Conservation (phyloP, 2,329 filamentous ascomycete species). For the Drechmeria coniospora region DNA sequence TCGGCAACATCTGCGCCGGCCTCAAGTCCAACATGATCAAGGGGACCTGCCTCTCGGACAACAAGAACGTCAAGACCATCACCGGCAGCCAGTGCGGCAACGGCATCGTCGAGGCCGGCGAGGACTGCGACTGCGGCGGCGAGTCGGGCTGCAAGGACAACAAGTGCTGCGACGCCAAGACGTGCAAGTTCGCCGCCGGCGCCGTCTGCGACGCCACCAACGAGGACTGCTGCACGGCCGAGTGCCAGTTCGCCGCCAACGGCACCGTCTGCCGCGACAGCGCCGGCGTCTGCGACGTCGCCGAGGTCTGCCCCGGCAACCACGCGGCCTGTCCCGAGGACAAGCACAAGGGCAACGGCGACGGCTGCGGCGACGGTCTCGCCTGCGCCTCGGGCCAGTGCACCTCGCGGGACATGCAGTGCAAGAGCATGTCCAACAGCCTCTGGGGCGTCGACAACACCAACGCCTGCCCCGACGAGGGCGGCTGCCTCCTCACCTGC, state of each 20-base stretch:
- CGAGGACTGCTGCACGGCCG: conserved; percentile 60
- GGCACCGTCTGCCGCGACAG: conserved; percentile 65
- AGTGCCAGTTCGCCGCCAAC: conserved; percentile 52
- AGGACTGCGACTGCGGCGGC: conserved; percentile 94
- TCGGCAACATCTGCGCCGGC: conserved; percentile 89
- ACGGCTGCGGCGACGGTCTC: conserved; percentile 54
- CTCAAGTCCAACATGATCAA: conserved; percentile 59
- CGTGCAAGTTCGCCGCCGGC: conserved; percentile 65
- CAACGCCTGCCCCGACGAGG: conserved; percentile 52
- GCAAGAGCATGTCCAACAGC: conserved; percentile 66
- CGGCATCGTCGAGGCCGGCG: conserved; percentile 85
- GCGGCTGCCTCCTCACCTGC: conserved; percentile 63
- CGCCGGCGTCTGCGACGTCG: conserved; percentile 69
- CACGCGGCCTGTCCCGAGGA: conserved; percentile 62
- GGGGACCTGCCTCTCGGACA: conserved; percentile 65
- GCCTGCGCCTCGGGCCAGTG: conserved; percentile 86
- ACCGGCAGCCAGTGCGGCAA: conserved; percentile 83
- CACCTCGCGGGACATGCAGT: conserved; percentile 82
- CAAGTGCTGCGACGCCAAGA: conserved; percentile 67
- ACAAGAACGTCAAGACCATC: conserved; percentile 68
- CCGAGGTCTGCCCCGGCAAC: conserved; percentile 66
- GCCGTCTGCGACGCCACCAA: conserved; percentile 71
- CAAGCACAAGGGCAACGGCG: conserved; percentile 51
- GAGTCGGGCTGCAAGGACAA: conserved; percentile 55
- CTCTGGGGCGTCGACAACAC: conserved; percentile 62